These are phyloP conservation scores for Beverwykella pulmonaria DNA, from an alignment of 495 filamentous ascomycete genomes.

Conservation along the genomic window DNA sequence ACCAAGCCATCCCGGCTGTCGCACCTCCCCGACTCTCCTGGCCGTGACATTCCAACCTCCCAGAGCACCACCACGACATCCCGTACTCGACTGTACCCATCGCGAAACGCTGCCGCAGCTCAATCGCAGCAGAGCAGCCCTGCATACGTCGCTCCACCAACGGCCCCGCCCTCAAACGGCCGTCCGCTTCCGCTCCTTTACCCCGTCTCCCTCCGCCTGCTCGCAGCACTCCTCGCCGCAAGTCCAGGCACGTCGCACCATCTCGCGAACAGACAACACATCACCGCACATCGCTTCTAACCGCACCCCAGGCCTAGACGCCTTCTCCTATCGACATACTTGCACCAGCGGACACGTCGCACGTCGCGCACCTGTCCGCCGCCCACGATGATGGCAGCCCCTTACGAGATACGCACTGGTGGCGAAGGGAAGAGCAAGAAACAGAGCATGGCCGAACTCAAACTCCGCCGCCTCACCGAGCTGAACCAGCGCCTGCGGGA, in stretches of 20 bases:
- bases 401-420: conserved; percentile 48
- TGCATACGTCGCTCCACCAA: conserved; percentile 9
- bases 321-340: neutral
- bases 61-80: conserved; percentile 12
- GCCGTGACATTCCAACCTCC: conserved; percentile 17
- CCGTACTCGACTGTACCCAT: conserved; percentile 19
- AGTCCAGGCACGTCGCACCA: conserved; percentile 38
- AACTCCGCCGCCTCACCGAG: conserved; percentile 92
- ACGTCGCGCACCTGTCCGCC: conserved; percentile 1
- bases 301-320: conserved; percentile 2
- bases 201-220: conserved; percentile 42
- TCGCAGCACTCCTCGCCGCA: conserved; percentile 26
- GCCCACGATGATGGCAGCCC: conserved; percentile 45
- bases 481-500: conserved; percentile 92
- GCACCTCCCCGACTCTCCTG: neutral
- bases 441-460: conserved; percentile 98
- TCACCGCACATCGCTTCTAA: conserved; percentile 12
- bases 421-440: conserved; percentile 84
- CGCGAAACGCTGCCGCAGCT: conserved; percentile 9
- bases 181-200: conserved; percentile 40
- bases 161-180: conserved; percentile 8
- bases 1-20: neutral
- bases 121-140: conserved; percentile 18
- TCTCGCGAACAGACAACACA: conserved; percentile 24
- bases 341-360: neutral